Conservation (phyloP, 768 basidiomycete species). For the Russula virescens region DNA sequence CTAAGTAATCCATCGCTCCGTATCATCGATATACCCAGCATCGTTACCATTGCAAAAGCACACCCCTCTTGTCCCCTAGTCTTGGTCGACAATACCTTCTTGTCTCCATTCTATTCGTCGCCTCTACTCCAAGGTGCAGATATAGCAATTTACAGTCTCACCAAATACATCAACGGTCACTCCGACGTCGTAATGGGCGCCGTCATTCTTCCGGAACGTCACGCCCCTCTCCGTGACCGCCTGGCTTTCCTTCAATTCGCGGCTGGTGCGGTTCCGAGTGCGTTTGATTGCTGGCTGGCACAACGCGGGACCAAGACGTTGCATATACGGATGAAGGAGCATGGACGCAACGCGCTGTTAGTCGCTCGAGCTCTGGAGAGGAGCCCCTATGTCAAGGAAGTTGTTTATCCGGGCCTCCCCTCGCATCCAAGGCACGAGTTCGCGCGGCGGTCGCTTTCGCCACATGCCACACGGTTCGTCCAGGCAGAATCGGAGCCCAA, state of each 20-base stretch:
- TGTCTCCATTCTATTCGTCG: slow-evolving; percentile 86
- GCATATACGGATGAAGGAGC: slow-evolving; percentile 78
- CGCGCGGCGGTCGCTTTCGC: slow-evolving; percentile 57
- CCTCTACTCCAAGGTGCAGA: slow-evolving; percentile 84
- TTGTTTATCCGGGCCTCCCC: slow-evolving; percentile 88
- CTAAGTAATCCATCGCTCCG: slow-evolving; percentile 95
- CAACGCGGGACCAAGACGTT: slow-evolving; percentile 91
- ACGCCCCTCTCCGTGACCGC: slow-evolving; percentile 42
- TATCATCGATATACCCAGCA: slow-evolving; percentile 70
- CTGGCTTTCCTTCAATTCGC: slow-evolving; percentile 90
- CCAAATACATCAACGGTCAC: slow-evolving; percentile 96
- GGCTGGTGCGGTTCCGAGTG: slow-evolving; percentile 74
- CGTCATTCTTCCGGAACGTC: slow-evolving; percentile 58
- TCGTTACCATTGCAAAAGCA: no score
- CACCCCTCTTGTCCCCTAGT: slow-evolving; percentile 66
- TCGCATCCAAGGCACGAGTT: no score
- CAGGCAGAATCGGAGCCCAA: slow-evolving; percentile 31
- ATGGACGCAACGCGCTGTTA: slow-evolving; percentile 86
- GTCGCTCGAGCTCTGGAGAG: slow-evolving; percentile 58
- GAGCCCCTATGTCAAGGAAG: slow-evolving; percentile 59
- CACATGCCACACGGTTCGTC: slow-evolving; percentile 65
- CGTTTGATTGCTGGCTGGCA: slow-evolving; percentile 87
- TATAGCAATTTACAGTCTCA: no score
- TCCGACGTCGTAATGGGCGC: slow-evolving; percentile 91
- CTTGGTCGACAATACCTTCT: slow-evolving; percentile 92